phyloP scores from a whole-genome alignment of 2,329 filamentous ascomycete species.

The Fusarium sp. region DNA sequence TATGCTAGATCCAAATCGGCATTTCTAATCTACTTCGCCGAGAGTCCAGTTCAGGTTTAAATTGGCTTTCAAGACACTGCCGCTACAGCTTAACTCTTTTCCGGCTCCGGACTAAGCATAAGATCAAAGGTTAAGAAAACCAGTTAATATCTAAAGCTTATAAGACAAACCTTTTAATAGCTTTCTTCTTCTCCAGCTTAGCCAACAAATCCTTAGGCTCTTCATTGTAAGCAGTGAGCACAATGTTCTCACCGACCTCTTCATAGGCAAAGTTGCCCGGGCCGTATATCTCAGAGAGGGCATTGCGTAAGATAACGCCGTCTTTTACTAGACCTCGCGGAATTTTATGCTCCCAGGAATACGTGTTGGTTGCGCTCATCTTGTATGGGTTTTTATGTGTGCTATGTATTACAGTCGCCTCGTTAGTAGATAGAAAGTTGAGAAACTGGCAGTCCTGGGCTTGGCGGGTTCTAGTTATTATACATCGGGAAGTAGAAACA shows the following conservation, averaged over 20 bases:
- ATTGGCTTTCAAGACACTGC: no score
- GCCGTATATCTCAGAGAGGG: not conserved
- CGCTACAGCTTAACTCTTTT: not conserved
- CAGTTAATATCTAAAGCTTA: not conserved
- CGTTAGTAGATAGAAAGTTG: fast-evolving
- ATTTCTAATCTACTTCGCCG: no score
- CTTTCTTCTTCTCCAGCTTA: not conserved
- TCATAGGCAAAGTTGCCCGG: not conserved
- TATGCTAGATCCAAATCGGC: no score
- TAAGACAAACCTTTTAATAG: not conserved
- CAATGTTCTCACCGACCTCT: not conserved
- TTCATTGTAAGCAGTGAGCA: not conserved
- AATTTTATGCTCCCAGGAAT: not conserved
- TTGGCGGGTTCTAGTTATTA: fast-evolving
- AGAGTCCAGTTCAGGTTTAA: no score
- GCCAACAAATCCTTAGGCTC: not conserved
- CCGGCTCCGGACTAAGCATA: not conserved
- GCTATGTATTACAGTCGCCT: not conserved
- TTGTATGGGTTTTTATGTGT: fast-evolving
- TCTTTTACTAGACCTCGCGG: not conserved
- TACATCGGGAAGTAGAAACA: fast-evolving
- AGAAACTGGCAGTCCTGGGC: fast-evolving
- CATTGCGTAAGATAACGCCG: not conserved
- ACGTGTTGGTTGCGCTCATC: not conserved
- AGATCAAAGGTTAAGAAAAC: not conserved